Conservation (phyloP, 2,329 filamentous ascomycete species). For the Ophiocordyceps robertsii region DNA sequence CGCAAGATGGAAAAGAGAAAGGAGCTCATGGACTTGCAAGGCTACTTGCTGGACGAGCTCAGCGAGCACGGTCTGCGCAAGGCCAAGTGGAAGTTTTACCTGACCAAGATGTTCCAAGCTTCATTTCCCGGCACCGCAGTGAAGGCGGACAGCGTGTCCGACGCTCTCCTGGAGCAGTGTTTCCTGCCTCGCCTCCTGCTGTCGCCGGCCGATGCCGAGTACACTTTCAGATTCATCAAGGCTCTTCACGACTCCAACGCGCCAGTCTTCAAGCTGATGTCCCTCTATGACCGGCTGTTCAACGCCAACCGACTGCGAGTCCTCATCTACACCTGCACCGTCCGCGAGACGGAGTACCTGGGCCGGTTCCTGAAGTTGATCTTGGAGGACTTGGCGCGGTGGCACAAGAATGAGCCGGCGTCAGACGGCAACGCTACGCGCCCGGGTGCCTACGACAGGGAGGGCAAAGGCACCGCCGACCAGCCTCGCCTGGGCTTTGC, state of each 20-base stretch:
- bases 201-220: constrained; percentile 79
- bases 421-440: constrained; percentile 38
- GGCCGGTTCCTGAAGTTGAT: constrained; percentile 79
- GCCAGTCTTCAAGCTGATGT: constrained; percentile 75
- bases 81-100: constrained; percentile 50
- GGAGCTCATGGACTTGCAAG: constrained; percentile 52
- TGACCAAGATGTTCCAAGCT: constrained; percentile 60
- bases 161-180: constrained; percentile 76
- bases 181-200: constrained; percentile 78
- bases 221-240: constrained; percentile 73
- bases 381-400: constrained; percentile 64
- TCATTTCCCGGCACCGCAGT: constrained; percentile 63
- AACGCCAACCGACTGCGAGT: constrained; percentile 66
- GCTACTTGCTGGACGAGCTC: constrained; percentile 59
- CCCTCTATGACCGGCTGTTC: constrained; percentile 74
- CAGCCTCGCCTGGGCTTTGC: constrained; percentile 64
- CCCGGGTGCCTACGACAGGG: constrained; percentile 69
- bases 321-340: constrained; percentile 79
- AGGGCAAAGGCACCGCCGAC: constrained; percentile 43
- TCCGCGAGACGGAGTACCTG: constrained; percentile 85
- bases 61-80: constrained; percentile 56
- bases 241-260: constrained; percentile 76
- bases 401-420: constrained; percentile 61
- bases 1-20: constrained; percentile 51
- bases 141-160: constrained; percentile 54